Percentiles rank a stretch among this genome's conserved stretches.
Evolutionary conservation across 805 yeast species (phyloP).

Genomic region (Zygoascus flipseniorum): DNA sequence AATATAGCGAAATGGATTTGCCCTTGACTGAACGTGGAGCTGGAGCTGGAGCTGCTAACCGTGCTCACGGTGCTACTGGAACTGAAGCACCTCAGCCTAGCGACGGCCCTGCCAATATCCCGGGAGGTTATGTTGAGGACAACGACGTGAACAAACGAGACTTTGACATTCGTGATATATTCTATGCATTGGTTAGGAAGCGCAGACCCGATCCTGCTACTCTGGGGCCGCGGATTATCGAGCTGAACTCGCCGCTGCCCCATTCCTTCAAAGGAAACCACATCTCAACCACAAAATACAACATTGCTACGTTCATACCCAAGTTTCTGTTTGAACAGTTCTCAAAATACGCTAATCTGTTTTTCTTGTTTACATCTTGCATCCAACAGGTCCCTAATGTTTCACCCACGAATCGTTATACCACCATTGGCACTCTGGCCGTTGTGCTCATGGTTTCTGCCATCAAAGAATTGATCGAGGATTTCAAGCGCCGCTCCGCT

Average conservation of each 20-base stretch:
- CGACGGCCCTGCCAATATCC: constrained; percentile 2
- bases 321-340: constrained; percentile 94
- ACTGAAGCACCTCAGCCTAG: background rate
- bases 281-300: constrained; percentile 92
- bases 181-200: constrained; percentile 23
- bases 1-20: constrained; percentile 25
- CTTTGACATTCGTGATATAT: constrained; percentile 29
- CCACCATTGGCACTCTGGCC: constrained; percentile 85
- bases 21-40: constrained; percentile 20
- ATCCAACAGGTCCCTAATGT: constrained; percentile 97
- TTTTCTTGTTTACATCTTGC: constrained; percentile 82
- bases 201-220: constrained; percentile 21
- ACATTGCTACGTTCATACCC: constrained; percentile 85
- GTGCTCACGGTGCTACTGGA: constrained; percentile 4
- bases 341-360: constrained; percentile 91
- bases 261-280: constrained; percentile 65
- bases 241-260: constrained; percentile 51
- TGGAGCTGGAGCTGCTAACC: background rate
- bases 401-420: constrained; percentile 90
- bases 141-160: constrained; percentile 14
- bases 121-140: constrained; percentile 11
- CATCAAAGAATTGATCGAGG: constrained; percentile 83
- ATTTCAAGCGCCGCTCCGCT: constrained; percentile 75
- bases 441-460: constrained; percentile 88
- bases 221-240: constrained; percentile 55